Base-by-base conservation (phyloP, 495 filamentous ascomycete genomes). In the Emericellopsis terricola region DNA sequence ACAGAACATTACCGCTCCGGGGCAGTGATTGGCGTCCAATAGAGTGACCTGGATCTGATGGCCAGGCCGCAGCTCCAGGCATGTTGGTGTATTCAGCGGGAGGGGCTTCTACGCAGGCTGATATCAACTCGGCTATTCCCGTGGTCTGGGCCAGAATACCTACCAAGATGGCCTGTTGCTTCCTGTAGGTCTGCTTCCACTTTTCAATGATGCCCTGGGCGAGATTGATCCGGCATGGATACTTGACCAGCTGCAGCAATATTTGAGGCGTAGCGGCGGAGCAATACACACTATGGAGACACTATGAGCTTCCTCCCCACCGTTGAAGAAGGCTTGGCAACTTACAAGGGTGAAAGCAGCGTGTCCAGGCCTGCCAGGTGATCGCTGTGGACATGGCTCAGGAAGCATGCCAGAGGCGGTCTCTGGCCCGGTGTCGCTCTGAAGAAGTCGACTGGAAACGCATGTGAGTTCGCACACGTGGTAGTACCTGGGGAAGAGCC, bases 301-400 rank as follows among this genome's bases (percentile, higher is more conserved):
- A n/a, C 20, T 17, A 27, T 40, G 28, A 44, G 44, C 10, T 14
- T 9, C 16, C 10, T 21, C 3, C 17, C 3, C 15, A 7, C 9
- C 14, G 4, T 24, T 10, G 38, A 34, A 5, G 21, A 13, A 17
- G 31, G 23, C 11, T 37, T 38, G n/a, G 9, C 30, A 13, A 19
- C 59, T 30, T 49, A 68, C 64, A 91, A 92, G 0, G 81, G 78
- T 16, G 77, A 64, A 21, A 69, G 68, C 32, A 79, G 63, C 32
- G 61, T 73, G 46, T 94, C 87, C 18, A 94, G 65, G 1, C 87
- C 87, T 37, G 67, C 68, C 5, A 94, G 65, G 53, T 96, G 86
- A 41, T 94, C 86, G 37, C 77, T 91, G 49, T 94, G 87, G 8
- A 92, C 76, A 68, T 96, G 87, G 47, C 78, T 87, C 26, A 96